Evolutionary conservation across 352 stramenopile genomes (phyloP), one percentile per base, ranked within the genome.

Genomic region (Phytophthora tentaculata): DNA sequence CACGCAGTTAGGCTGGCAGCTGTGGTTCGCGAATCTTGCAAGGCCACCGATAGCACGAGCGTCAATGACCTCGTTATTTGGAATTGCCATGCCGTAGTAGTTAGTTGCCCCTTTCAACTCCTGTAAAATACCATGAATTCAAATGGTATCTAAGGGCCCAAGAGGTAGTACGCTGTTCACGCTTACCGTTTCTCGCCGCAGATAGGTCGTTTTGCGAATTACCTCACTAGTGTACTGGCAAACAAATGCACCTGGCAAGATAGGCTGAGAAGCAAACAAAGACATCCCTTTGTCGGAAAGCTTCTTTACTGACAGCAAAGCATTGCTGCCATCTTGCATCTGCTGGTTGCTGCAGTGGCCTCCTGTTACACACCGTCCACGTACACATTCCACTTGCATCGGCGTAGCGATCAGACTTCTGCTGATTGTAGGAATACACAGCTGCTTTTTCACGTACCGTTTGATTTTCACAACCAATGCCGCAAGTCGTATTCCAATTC

Each of bases 371-470:
- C 60, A 60, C 1, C 24, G 56, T 23, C 51, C 50, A 14, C n/a
- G 5, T 12, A 60, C 20, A 29, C 60, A 67, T 56, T 61, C 60
- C 5, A 67, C 51, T 61, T 61, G 51, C 51, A 67, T 60, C 49
- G 59, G 23, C 6, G 29, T 16, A 52, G 22, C 9, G n/a, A 51
- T 32, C 10, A 32, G 8, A 3, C 6, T 24, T 23, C 0, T n/a
- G n/a, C n/a, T n/a, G n/a, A n/a, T n/a, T 28, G 22, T 9, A 41
- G 16, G 3, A 41, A 7, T 57, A 17, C 2, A 10, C 1, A 29
- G 5, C 7, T 64, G 14, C 37, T 37, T 56, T 22, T 23, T 0
- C 8, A 26, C 45, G 20, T 49, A 56, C 56, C 29, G 44, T 50
- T 8, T 45, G 56, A 50, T 64, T 64, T 41, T 64, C 45, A 41